Base-by-base conservation (phyloP, 2,329 filamentous ascomycete genomes). In the Talaromyces sp. region DNA sequence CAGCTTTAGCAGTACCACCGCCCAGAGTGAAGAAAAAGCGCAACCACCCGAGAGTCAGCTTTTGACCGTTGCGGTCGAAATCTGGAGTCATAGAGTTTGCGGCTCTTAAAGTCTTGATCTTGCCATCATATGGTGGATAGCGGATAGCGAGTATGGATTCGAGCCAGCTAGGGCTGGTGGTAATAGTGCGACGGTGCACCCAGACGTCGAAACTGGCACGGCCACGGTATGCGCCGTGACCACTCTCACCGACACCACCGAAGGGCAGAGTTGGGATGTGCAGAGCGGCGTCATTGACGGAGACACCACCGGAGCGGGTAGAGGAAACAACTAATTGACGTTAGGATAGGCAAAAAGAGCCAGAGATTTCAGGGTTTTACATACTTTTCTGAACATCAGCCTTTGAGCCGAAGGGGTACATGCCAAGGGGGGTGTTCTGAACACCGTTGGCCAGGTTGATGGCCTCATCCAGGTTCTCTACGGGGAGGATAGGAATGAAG, bases 391-490 rank as follows among this genome's bases (percentile, higher is more conserved):
- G 80, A 41, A 87, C 89, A 69, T 97, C 93, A 3, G 79, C 79
- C 65, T 91, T 89, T 57, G 81, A 88, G 49, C 92, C 93, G 73
- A 97, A 97, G 5, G 89, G 84, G 70, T 91, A 96, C 40, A 97
- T 78, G 9, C 87, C 86, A 36, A 99, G 79, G 0, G 94, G 92
- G 0, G 92, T 97, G 47, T 86, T 82, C 72, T 96, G 87, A 44
- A 97, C 83, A 49, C 83, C 77, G 71, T 95, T 93, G 56, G 90
- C 90, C 59, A 91, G 84, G 35, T 80, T 81, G 70, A 97, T 91
- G 45, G 92, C 93, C 65, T 95, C 85, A 60, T 96, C 89, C n/a
- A 97, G 79, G 63, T 85, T 82, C 59, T 90, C 83, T 50, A 91
- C 87, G 0, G 91, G 82, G 49, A 96, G 77, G 57, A 97, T 85